These are phyloP conservation scores for Scheffersomyces quercinus DNA, from an alignment of 1,139 yeast species.

Conservation along the genomic window DNA sequence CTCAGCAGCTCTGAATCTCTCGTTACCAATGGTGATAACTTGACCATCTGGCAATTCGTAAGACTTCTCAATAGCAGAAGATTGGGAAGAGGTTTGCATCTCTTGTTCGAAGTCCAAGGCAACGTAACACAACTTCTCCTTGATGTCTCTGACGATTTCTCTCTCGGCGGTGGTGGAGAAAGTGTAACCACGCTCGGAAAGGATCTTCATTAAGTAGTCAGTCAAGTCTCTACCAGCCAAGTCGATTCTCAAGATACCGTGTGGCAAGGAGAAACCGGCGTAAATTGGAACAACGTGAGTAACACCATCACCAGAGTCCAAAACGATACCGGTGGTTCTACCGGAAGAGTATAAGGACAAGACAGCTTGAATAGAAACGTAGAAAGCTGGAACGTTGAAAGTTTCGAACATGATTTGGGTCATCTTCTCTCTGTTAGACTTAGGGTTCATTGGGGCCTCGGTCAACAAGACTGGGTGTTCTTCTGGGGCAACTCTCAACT, in stretches of 20 bases:
- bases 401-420: constrained; percentile 98
- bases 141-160: constrained; percentile 99
- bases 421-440: constrained; percentile 99
- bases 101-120: constrained; percentile 97
- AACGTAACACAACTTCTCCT: constrained; percentile 98
- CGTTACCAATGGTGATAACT: constrained; percentile 99
- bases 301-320: constrained; percentile 99
- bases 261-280: constrained; percentile 99
- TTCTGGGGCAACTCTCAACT: constrained; percentile 97
- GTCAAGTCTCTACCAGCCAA: constrained; percentile 99
- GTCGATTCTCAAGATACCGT: constrained; percentile 98
- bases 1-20: constrained; percentile 99
- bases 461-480: constrained; percentile 98
- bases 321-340: constrained; percentile 99
- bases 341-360: constrained; percentile 98
- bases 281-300: constrained; percentile 99
- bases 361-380: constrained; percentile 98
- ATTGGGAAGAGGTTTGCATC: constrained; percentile 98
- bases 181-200: constrained; percentile 97
- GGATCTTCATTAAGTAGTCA: constrained; percentile 96
- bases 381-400: constrained; percentile 98
- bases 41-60: constrained; percentile 99
- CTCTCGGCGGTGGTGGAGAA: constrained; percentile 99
- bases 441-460: constrained; percentile 99
- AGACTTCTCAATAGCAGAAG: constrained; percentile 96